Base-by-base conservation (phyloP, 176 grass and related monocot species). In the Otatea glauca region DNA sequence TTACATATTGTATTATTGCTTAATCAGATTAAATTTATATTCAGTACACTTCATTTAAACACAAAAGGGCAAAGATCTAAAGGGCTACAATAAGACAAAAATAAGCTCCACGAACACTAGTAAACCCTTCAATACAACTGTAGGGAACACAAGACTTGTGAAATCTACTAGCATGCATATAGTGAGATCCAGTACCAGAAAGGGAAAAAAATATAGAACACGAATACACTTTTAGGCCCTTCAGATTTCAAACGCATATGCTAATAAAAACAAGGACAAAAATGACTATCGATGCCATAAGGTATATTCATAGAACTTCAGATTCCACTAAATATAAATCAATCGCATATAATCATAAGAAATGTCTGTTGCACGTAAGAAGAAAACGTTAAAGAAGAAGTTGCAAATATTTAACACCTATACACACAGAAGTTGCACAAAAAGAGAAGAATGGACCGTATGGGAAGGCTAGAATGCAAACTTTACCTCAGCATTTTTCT, bases 401-500 rank as follows among this genome's bases (percentile, higher is more conserved):
- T 32, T 66, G 27, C 50, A 15, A 24, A 47, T 72, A 21, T 29
- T 27, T 3, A 11, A 16, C 5, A 35, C 59, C 18, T 74, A 23
- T 37, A 14, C n/a, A 74, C 60, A 67, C 62, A 87, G 18, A 74
- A 68, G 15, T 37, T 42, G 15, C n/a, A 45, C 67, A 62, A 34
- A 54, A 4, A 3, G 41, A 35, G 58, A 78, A 24, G 0, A 42
- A 54, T 14, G 21, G 0, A 41, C 4, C 27, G 7, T 16, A 91
- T 62, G 4, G 0, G 10, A 59, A 79, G 51, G 14, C 7, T 20
- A 48, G 3, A 49, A 84, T 76, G 16, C 0, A 27, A 79, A 34
- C 18, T 21, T 83, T 88, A 99, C 96, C 89, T 85, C 91, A 3
- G 96, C 86, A 56, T 75, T 88, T 88, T 86, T 95, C 83, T 99